Conservation (phyloP, 768 basidiomycete genomes). For the Pholiota microspora region DNA sequence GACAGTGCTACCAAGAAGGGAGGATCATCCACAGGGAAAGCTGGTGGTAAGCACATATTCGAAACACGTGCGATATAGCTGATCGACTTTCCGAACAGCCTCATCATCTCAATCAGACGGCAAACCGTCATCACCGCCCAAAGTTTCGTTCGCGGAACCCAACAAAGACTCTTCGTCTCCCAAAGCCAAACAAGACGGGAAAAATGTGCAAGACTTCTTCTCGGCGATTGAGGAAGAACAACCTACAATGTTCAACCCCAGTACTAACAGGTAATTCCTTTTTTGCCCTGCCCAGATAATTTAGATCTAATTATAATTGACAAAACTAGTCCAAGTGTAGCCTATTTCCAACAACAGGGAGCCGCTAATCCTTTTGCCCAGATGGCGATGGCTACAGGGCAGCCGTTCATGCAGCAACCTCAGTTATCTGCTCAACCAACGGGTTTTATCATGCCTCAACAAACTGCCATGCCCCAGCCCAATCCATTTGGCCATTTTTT, state of each 20-base stretch:
- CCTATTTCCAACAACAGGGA: slow-evolving; percentile 57
- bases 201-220: slow-evolving; percentile 82
- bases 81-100: slow-evolving; percentile 1
- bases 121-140: slow-evolving; percentile 11
- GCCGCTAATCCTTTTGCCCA: slow-evolving; percentile 78
- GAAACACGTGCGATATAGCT: neutral
- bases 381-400: slow-evolving; percentile 49
- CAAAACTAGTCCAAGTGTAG: slow-evolving; percentile 41
- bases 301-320: neutral
- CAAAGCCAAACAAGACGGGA: slow-evolving; percentile 30
- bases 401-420: slow-evolving; percentile 40
- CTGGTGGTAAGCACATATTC: neutral
- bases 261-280: slow-evolving; percentile 47
- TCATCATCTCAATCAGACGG: slow-evolving; percentile 2
- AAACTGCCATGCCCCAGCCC: slow-evolving; percentile 32
- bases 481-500: slow-evolving; percentile 49
- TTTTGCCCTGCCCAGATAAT: neutral
- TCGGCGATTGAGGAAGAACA: slow-evolving; percentile 81
- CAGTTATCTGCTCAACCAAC: slow-evolving; percentile 55
- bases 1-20: slow-evolving; percentile 50
- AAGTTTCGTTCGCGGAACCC: slow-evolving; percentile 11
- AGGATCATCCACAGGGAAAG: slow-evolving; percentile 5
- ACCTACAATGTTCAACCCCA: slow-evolving; percentile 66
- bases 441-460: slow-evolving; percentile 53
- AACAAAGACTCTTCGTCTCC: slow-evolving; percentile 17